Evolutionary conservation across 1,284 basidiomycete genomes (phyloP), one percentile per base, ranked within the genome.

Genomic region (Ustanciosporium gigantosporum): DNA sequence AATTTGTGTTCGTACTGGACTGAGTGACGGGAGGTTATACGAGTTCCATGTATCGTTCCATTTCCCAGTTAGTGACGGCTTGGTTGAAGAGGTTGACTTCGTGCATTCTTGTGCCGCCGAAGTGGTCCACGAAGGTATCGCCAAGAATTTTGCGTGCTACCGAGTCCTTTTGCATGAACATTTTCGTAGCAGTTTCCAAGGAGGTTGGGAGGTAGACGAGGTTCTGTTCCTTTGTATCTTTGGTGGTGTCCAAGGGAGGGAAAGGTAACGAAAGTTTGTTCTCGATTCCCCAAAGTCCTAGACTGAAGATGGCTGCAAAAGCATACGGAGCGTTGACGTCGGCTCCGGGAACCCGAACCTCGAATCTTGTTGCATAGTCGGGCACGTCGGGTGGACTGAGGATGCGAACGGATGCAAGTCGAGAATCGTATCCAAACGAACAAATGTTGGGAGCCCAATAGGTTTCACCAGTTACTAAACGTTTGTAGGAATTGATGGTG

Each of bases 401-500:
- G 66, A 97, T 88, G 31, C 93, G 87, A 46, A 97, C 85, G 9
- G 90, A 91, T 2, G 91, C 92, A 0, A 88, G 86, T 24, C 93
- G 88, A 19, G 90, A 92, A 80, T 97, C 94, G 78, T 94, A 96
- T 2, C 92, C 93, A 76, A 92, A 96, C 3, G 90, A 91, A 13
- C 80, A 77, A 7, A 90, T 87, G 74, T 92, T 94, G 3, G 92
- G 92, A 2, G 92, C 92, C 90, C 91, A 95, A 82, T 89, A 93
- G 2, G 88, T 79, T 76, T 91, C 90, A 16, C 92, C 92, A n/a
- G 89, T 92, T 15, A 91, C 87, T 13, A 98, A 84, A 17, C 93
- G 89, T 78, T 97, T 98, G 82, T 97, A 98, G n/a, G 91, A 91
- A 74, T 94, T 94, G 79, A 95, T 88, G 0, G 89, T 95, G 1